These are phyloP conservation scores for Acer saccharum DNA, from an alignment of 345 rosid species.

Conservation along the genomic window DNA sequence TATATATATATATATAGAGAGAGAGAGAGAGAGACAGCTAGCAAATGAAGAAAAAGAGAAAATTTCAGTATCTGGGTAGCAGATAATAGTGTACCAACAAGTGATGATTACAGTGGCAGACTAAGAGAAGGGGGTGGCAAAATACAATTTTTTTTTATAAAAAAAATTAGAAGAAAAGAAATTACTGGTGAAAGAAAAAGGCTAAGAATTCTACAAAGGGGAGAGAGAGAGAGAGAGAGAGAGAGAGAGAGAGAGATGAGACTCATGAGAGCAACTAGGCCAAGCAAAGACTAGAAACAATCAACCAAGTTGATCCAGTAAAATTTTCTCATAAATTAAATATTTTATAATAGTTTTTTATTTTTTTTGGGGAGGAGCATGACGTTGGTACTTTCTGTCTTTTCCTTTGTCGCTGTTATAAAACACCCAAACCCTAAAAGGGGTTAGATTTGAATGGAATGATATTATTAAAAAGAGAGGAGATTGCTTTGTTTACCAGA, in stretches of 20 bases:
- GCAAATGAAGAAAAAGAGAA: constrained; percentile 15
- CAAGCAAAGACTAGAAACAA: constrained; percentile 28
- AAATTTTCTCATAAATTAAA: background rate
- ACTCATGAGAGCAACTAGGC: background rate
- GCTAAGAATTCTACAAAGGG: constrained; percentile 25
- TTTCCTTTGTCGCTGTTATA: constrained; percentile 48
- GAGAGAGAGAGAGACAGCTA: background rate
- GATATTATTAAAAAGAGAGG: constrained; percentile 33
- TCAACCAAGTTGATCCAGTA: constrained; percentile 32
- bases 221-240: constrained; percentile 16
- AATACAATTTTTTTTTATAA: background rate
- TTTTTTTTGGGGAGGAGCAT: background rate
- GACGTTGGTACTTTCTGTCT: constrained; percentile 51
- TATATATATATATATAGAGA: constrained; percentile 4
- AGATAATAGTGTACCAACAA: constrained; percentile 34
- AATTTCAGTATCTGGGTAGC: constrained; percentile 27
- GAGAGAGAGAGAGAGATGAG: constrained; percentile 12
- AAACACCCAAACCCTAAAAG: constrained; percentile 70
- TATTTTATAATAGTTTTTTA: background rate
- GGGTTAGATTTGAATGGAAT: constrained; percentile 46
- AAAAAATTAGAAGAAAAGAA: background rate
- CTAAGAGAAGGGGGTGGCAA: constrained; percentile 32
- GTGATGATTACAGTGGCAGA: constrained; percentile 76
- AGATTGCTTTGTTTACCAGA: constrained; percentile 20
- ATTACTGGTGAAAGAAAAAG: constrained; percentile 31